Conservation (phyloP, 306 rosid species). For the Rosa chinensis region DNA sequence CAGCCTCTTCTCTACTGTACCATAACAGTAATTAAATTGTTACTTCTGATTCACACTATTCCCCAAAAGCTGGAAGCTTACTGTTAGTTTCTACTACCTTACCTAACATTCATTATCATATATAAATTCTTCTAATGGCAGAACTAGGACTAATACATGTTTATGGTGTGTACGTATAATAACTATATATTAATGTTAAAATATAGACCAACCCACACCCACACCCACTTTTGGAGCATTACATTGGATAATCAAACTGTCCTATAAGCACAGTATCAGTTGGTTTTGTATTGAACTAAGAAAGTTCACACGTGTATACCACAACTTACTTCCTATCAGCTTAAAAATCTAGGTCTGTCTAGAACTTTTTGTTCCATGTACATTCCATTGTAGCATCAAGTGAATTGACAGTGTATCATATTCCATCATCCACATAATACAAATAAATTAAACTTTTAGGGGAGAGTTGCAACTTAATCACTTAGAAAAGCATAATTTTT, state of each 20-base stretch:
- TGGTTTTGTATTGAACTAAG: neutral
- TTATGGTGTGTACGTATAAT: neutral
- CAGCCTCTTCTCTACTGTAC: neutral
- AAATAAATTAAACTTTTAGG: neutral
- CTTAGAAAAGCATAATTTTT: neutral
- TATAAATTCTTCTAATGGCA: neutral
- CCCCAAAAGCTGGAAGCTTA: slow-evolving; percentile 23
- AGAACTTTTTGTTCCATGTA: neutral
- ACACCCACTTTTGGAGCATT: neutral
- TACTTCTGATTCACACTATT: neutral
- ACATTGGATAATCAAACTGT: neutral
- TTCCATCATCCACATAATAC: neutral
- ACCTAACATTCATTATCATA: slow-evolving; percentile 25
- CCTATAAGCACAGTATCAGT: neutral
- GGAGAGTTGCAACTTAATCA: neutral
- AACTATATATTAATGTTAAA: neutral
- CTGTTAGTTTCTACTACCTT: slow-evolving; percentile 11
- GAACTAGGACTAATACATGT: neutral
- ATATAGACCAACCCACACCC: slow-evolving; percentile 1
- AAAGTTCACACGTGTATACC: neutral
- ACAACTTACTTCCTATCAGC: neutral
- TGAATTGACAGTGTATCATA: neutral
- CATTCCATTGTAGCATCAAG: neutral
- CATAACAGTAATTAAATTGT: neutral
- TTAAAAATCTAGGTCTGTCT: neutral